A percentile compares a stretch with the other conserved stretches of the same genome.
Evolutionary conservation across 768 basidiomycete species (phyloP).

Genomic region (Tephrocybe rancida): DNA sequence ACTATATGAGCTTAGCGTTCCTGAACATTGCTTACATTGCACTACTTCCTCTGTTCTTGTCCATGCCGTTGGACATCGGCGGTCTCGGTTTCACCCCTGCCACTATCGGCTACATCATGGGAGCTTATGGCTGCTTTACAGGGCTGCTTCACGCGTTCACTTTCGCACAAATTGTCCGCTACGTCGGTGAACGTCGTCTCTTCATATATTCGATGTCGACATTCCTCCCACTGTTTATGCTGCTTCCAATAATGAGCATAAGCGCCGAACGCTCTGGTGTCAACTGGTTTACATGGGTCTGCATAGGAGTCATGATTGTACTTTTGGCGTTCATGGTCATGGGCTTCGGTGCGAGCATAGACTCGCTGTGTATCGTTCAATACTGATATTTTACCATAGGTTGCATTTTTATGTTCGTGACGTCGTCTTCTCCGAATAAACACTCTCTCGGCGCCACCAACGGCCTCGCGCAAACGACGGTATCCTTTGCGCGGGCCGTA

Average conservation of each 20-base stretch:
- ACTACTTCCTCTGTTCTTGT: conserved; percentile 57
- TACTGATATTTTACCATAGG: conserved; percentile 27
- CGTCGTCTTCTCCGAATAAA: conserved; percentile 48
- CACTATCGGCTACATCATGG: conserved; percentile 61
- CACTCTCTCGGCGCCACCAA: conserved; percentile 52
- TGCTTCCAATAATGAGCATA: conserved; percentile 45
- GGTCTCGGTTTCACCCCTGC: conserved; percentile 25
- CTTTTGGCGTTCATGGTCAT: conserved; percentile 39
- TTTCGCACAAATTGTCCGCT: conserved; percentile 36
- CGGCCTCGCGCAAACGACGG: conserved; percentile 47
- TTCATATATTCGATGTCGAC: conserved; percentile 38
- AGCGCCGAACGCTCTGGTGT: conserved; percentile 30
- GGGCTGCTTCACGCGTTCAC: conserved; percentile 21
- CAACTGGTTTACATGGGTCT: conserved; percentile 33
- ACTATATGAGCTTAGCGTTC: conserved; percentile 68
- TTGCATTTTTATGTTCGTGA: conserved; percentile 52
- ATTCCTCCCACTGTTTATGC: conserved; percentile 34
- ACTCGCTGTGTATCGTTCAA: background rate
- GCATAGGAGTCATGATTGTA: conserved; percentile 29
- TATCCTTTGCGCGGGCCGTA: conserved; percentile 46
- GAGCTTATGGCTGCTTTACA: conserved; percentile 42
- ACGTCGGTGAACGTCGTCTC: conserved; percentile 39
- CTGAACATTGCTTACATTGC: conserved; percentile 64
- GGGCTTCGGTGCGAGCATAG: conserved; percentile 35
- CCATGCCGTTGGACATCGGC: no score